A percentile compares a stretch with the other conserved stretches of the same genome.
phyloP scores from a whole-genome alignment of 345 rosid species.

The Diplotaxis tenuifolia region DNA sequence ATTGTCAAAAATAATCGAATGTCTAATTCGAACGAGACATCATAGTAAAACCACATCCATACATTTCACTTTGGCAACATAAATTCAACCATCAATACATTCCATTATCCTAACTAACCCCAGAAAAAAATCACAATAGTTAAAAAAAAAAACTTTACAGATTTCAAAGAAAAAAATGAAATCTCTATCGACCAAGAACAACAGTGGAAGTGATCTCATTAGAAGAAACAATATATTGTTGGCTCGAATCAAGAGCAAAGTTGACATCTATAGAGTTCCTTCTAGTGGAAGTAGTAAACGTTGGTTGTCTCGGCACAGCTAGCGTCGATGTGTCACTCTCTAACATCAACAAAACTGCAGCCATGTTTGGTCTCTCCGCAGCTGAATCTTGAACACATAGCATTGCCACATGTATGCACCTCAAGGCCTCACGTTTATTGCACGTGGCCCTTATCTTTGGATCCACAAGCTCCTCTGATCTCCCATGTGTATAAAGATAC shows the following conservation, averaged over 20 bases:
- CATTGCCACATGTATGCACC: slow-evolving; percentile 79
- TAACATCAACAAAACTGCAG: slow-evolving; percentile 56
- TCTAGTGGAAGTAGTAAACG: slow-evolving; percentile 46
- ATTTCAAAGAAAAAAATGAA: not conserved
- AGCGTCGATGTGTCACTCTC: slow-evolving; percentile 64
- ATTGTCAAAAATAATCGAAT: not conserved
- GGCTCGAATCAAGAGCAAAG: slow-evolving; percentile 40
- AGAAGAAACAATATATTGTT: slow-evolving; percentile 33
- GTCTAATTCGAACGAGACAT: not conserved
- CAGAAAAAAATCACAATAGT: not conserved
- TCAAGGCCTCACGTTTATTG: slow-evolving; percentile 44
- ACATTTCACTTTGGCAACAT: not conserved
- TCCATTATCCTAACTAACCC: slow-evolving; percentile 6
- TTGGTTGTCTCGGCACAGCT: slow-evolving; percentile 57
- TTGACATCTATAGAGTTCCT: slow-evolving; percentile 47
- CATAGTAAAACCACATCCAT: not conserved
- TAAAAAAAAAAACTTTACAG: slow-evolving; percentile 14
- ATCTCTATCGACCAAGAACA: slow-evolving; percentile 35
- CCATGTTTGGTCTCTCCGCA: slow-evolving; percentile 64
- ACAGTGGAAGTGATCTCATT: slow-evolving; percentile 37
- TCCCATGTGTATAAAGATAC: slow-evolving; percentile 65
- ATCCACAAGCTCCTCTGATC: slow-evolving; percentile 62
- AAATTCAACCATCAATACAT: not conserved
- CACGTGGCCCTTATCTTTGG: slow-evolving; percentile 43
- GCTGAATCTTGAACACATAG: slow-evolving; percentile 82